Percentiles rank a stretch among this genome's conserved stretches.
Evolutionary conservation across 306 rosid species (phyloP).

Genomic region (Pueraria montana): DNA sequence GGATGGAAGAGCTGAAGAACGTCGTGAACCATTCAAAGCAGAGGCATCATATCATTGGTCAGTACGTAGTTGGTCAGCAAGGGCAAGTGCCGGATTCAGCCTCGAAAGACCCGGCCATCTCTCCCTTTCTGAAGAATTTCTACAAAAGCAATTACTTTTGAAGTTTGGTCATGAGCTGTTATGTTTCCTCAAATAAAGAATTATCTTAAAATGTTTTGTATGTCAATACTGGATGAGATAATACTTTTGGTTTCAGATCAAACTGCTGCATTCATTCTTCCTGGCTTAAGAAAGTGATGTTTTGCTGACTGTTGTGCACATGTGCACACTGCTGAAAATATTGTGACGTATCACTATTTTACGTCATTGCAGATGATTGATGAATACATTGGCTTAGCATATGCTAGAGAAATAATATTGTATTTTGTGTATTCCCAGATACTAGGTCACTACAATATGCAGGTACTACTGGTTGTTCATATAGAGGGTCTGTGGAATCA

Average conservation of each 20-base stretch:
- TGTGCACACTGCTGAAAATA: constrained; percentile 38
- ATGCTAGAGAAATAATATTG: constrained; percentile 8
- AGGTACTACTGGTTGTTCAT: neutral
- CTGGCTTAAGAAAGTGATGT: constrained; percentile 44
- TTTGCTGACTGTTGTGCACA: constrained; percentile 39
- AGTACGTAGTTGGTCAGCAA: constrained; percentile 74
- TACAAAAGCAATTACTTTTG: constrained; percentile 83
- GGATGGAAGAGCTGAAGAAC: constrained; percentile 82
- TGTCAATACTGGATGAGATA: constrained; percentile 47
- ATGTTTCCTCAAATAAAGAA: constrained; percentile 57
- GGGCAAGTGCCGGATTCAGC: constrained; percentile 71
- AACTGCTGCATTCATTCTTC: constrained; percentile 43
- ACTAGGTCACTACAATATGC: neutral
- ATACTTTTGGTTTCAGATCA: constrained; percentile 43
- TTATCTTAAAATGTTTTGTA: constrained; percentile 48
- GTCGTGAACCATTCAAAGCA: constrained; percentile 89
- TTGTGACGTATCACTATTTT: constrained; percentile 11
- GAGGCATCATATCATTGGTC: constrained; percentile 95
- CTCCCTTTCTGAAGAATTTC: constrained; percentile 80
- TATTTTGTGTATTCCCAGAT: neutral
- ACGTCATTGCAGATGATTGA: neutral
- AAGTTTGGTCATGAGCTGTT: constrained; percentile 48
- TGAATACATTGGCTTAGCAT: neutral
- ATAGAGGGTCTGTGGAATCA: neutral
- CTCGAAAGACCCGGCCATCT: constrained; percentile 69